Conservation (phyloP, 2,329 filamentous ascomycete genomes). For the Cladosporium colombiae region DNA sequence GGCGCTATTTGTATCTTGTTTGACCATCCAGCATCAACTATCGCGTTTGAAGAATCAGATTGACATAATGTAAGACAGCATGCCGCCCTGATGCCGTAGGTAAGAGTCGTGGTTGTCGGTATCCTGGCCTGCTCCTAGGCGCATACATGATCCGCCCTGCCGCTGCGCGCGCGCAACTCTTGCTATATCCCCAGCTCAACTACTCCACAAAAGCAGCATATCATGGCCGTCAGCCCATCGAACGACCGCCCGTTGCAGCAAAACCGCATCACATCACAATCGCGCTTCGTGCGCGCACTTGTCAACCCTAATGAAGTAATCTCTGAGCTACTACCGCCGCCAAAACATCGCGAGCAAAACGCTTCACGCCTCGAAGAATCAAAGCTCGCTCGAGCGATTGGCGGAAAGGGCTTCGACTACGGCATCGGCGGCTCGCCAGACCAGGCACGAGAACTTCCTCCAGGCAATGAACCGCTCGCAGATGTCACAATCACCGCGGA, state of each 20-base stretch:
- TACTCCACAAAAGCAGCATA: background rate
- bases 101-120: background rate
- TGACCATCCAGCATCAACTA: background rate
- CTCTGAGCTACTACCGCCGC: slow-evolving; percentile 20
- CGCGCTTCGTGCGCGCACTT: slow-evolving; percentile 22
- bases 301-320: slow-evolving; percentile 22
- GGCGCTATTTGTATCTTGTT: slow-evolving; percentile 8
- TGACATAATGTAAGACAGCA: slow-evolving; percentile 11
- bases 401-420: slow-evolving; percentile 22
- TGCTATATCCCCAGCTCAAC: background rate
- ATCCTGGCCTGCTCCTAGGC: background rate
- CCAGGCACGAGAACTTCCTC: slow-evolving; percentile 14
- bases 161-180: background rate
- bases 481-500: slow-evolving; percentile 19
- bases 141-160: background rate
- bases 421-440: slow-evolving; percentile 20
- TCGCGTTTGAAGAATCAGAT: slow-evolving; percentile 3
- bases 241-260: background rate
- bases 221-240: slow-evolving; percentile 6
- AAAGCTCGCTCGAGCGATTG: slow-evolving; percentile 22
- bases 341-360: slow-evolving; percentile 23
- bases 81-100: slow-evolving; percentile 6
- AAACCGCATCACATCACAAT: background rate
- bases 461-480: slow-evolving; percentile 23
- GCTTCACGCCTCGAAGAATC: slow-evolving; percentile 23